A percentile compares a stretch with the other conserved stretches of the same genome.
Evolutionary conservation across 371 early-diverging fungal genomes (phyloP).

Genomic region (Actinomortierella wolfii): DNA sequence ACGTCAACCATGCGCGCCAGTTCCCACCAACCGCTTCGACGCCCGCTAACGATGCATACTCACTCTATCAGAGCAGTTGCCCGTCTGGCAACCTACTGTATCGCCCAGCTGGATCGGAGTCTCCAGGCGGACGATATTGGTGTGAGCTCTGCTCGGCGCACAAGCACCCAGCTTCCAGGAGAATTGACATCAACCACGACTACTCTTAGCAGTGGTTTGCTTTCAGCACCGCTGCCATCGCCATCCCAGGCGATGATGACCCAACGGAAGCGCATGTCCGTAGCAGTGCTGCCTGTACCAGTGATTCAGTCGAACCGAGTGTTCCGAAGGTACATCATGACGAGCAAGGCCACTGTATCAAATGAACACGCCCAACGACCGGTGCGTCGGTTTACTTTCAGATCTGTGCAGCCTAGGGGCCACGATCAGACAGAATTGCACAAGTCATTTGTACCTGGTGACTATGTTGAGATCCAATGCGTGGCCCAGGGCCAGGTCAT

Average conservation of each 20-base stretch:
- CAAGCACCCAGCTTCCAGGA: no score
- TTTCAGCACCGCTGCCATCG: no score
- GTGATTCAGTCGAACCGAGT: neutral
- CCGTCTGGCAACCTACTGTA: constrained; percentile 3
- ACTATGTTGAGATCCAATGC: constrained; percentile 19
- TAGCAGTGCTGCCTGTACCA: no score
- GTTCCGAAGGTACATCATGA: constrained; percentile 8
- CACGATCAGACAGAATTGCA: neutral
- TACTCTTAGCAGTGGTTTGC: no score
- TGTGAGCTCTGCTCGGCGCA: no score
- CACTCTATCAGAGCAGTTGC: neutral
- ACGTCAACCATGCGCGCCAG: no score
- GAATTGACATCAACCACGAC: no score
- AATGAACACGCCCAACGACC: neutral
- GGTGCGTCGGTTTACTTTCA: constrained; percentile 1
- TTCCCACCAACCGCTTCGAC: neutral
- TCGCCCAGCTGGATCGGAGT: neutral
- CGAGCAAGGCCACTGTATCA: constrained; percentile 7
- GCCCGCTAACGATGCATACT: neutral
- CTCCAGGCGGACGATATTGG: no score
- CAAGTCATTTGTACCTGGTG: constrained; percentile 14
- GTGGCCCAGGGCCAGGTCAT: constrained; percentile 12
- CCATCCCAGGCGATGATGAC: no score
- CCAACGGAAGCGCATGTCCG: no score
- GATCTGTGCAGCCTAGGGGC: neutral